Conservation (phyloP, 2,329 filamentous ascomycete genomes). For the Balansia obtecta region DNA sequence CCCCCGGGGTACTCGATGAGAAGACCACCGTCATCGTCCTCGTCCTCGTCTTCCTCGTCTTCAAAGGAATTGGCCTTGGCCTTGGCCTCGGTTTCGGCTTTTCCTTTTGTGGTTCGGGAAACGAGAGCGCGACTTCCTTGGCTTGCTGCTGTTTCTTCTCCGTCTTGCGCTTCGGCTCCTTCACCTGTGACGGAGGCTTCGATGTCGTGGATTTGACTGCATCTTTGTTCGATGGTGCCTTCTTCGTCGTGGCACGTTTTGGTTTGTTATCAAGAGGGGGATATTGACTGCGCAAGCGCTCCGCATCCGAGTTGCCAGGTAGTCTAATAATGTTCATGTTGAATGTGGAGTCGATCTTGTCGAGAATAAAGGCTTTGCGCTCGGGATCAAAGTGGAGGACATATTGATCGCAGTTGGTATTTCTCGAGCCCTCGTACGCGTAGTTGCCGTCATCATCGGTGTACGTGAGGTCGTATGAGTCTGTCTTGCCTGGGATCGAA, state of each 20-base stretch:
- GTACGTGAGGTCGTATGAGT: constrained; percentile 44
- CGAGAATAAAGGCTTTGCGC: constrained; percentile 67
- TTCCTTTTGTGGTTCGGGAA: constrained; percentile 18
- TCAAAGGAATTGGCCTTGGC: constrained; percentile 12
- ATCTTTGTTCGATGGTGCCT: constrained; percentile 12
- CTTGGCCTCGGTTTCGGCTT: constrained; percentile 15
- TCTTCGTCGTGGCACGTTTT: constrained; percentile 16
- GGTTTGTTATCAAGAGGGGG: constrained; percentile 43
- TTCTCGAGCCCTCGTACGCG: constrained; percentile 46
- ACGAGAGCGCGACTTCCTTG: constrained; percentile 24
- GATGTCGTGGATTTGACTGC: constrained; percentile 8
- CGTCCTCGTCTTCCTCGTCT: constrained; percentile 41
- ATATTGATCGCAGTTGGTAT: constrained; percentile 43
- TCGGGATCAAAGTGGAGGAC: constrained; percentile 65
- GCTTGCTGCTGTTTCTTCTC: constrained; percentile 25
- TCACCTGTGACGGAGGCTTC: constrained; percentile 6
- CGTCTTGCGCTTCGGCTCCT: constrained; percentile 15
- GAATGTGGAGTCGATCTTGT: constrained; percentile 69
- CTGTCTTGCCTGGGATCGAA: constrained; percentile 32
- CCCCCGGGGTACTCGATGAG: constrained; percentile 48
- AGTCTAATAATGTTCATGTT: constrained; percentile 73
- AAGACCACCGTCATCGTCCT: constrained; percentile 43
- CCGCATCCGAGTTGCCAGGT: constrained; percentile 50
- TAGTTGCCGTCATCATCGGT: constrained; percentile 44
- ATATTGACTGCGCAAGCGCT: constrained; percentile 53